phyloP scores from a whole-genome alignment of 2,329 filamentous ascomycete species.

The Aspergillus fijiensis region DNA sequence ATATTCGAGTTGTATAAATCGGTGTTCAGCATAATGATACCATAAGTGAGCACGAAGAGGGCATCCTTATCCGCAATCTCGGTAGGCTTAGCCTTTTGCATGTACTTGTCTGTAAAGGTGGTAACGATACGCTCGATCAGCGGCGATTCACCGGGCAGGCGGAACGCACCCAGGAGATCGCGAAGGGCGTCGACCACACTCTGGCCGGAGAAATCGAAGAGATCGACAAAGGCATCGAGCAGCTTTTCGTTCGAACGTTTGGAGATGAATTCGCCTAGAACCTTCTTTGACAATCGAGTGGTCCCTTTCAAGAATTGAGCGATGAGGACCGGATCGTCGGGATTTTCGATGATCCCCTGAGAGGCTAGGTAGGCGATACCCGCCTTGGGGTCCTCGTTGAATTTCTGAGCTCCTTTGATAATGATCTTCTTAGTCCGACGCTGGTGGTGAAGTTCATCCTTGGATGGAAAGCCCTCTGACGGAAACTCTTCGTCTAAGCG shows the following conservation, averaged over 20 bases:
- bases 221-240: constrained; percentile 75
- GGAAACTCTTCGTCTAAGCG: constrained; percentile 70
- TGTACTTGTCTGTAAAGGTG: constrained; percentile 83
- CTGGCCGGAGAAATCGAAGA: constrained; percentile 86
- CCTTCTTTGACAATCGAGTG: constrained; percentile 81
- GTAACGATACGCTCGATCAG: constrained; percentile 92
- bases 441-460: constrained; percentile 65
- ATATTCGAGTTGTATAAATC: constrained; percentile 95
- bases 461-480: constrained; percentile 66
- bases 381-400: constrained; percentile 91
- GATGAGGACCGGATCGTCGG: constrained; percentile 71
- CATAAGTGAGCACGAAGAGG: constrained; percentile 87
- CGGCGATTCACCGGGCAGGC: constrained; percentile 86
- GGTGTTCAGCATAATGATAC: constrained; percentile 96
- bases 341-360: constrained; percentile 79
- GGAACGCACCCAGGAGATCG: constrained; percentile 84
- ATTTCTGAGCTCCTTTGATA: constrained; percentile 81
- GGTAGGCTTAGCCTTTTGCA: constrained; percentile 65
- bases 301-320: constrained; percentile 88
- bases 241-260: constrained; percentile 87
- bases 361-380: constrained; percentile 83
- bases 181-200: constrained; percentile 87
- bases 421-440: constrained; percentile 82
- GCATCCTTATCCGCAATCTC: constrained; percentile 83
- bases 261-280: constrained; percentile 88